These are phyloP conservation scores for Stephanodiscus triporus DNA, from an alignment of 108 stramenopile species.

Conservation along the genomic window DNA sequence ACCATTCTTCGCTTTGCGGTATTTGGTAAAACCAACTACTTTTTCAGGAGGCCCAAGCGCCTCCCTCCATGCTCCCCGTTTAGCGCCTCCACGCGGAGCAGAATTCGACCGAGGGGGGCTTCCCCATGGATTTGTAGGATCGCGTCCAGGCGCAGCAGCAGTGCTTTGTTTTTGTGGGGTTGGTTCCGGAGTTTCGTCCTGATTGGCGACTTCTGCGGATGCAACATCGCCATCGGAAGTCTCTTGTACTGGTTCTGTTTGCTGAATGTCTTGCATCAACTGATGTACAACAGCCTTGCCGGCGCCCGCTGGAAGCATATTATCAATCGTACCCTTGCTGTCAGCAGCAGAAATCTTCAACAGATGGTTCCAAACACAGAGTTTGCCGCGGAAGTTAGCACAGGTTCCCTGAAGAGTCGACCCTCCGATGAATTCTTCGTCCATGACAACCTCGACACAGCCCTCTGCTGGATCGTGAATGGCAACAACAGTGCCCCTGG, in stretches of 20 bases:
- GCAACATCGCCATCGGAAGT: slow-evolving; percentile 3
- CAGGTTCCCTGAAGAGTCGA: slow-evolving; percentile 92
- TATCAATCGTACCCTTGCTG: slow-evolving; percentile 72
- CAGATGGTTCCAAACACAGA: slow-evolving; percentile 91
- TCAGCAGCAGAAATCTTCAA: slow-evolving; percentile 77
- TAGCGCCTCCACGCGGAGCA: slow-evolving; percentile 45
- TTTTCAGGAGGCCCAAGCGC: slow-evolving; percentile 72
- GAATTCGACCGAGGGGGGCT: slow-evolving; percentile 30
- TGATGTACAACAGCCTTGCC: slow-evolving; percentile 69
- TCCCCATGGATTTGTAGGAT: slow-evolving; percentile 28
- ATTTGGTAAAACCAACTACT: slow-evolving; percentile 64
- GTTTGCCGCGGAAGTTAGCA: slow-evolving; percentile 93
- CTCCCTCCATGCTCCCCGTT: slow-evolving; percentile 66
- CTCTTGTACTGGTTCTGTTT: slow-evolving; percentile 20
- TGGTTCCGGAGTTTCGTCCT: background rate
- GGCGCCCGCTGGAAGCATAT: slow-evolving; percentile 65
- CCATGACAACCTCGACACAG: slow-evolving; percentile 98
- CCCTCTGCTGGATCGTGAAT: slow-evolving; percentile 86
- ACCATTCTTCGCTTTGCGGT: slow-evolving; percentile 59
- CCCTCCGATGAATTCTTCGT: slow-evolving; percentile 98
- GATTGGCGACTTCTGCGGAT: background rate
- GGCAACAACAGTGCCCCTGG: slow-evolving; percentile 95
- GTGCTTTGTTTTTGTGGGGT: slow-evolving; percentile 3
- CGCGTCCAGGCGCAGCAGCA: slow-evolving; percentile 20
- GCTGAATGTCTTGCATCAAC: slow-evolving; percentile 60